These are phyloP conservation scores for Rhizophagus clarus DNA, from an alignment of 192 early-diverging fungal species.

Conservation along the genomic window DNA sequence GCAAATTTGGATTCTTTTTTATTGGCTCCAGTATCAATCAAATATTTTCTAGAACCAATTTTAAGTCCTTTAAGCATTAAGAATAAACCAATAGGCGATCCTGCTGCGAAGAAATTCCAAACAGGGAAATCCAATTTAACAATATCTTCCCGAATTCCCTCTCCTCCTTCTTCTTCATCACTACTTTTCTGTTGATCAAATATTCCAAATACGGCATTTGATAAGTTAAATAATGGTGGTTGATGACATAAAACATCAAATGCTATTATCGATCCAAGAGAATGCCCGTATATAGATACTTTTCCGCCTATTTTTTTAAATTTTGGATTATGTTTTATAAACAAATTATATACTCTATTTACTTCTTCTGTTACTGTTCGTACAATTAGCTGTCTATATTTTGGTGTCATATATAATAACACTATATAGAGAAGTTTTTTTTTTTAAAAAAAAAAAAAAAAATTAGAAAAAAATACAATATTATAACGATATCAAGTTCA, in stretches of 20 bases:
- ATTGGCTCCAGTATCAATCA: background rate
- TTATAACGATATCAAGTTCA: background rate
- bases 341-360: conserved; percentile 75
- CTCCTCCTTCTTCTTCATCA: background rate
- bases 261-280: conserved; percentile 75
- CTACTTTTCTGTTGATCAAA: conserved; percentile 29
- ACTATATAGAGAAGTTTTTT: conserved; percentile 44
- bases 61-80: conserved; percentile 75
- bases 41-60: conserved; percentile 49
- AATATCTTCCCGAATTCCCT: background rate
- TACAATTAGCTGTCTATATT: conserved; percentile 80
- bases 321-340: conserved; percentile 69
- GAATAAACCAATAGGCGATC: conserved; percentile 84
- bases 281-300: conserved; percentile 79
- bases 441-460: no score
- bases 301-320: conserved; percentile 74
- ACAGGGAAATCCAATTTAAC: conserved; percentile 68
- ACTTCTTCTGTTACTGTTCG: conserved; percentile 74
- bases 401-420: conserved; percentile 83
- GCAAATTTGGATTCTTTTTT: background rate
- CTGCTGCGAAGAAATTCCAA: conserved; percentile 75
- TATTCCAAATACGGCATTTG: conserved; percentile 26
- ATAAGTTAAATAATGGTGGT: conserved; percentile 39
- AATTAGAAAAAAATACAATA: background rate
- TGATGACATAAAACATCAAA: conserved; percentile 80